phyloP scores from a whole-genome alignment of 2,329 filamentous ascomycete genomes.

The Rhytidhysteron rufulum region DNA sequence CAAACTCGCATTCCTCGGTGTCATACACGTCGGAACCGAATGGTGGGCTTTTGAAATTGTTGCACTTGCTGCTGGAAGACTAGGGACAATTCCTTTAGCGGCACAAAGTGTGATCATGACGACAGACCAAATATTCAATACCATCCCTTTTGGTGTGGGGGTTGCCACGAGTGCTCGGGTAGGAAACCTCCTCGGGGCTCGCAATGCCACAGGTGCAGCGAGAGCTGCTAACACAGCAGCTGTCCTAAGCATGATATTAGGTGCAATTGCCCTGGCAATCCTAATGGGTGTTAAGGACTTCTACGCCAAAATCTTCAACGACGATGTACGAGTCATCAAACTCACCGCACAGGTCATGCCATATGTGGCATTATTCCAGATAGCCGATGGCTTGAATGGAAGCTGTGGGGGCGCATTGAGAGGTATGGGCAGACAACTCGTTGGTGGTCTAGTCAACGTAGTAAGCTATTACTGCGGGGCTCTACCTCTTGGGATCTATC shows the following conservation, averaged over 20 bases:
- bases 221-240: conserved; percentile 73
- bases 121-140: conserved; percentile 77
- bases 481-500: conserved; percentile 74
- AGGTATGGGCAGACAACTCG: conserved; percentile 82
- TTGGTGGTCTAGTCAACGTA: conserved; percentile 78
- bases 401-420: conserved; percentile 76
- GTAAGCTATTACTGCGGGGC: conserved; percentile 81
- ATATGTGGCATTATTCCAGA: conserved; percentile 84
- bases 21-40: conserved; percentile 82
- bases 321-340: conserved; percentile 66
- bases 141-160: conserved; percentile 81
- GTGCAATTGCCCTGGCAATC: conserved; percentile 61
- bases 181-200: conserved; percentile 74
- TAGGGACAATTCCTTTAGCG: conserved; percentile 74
- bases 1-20: conserved; percentile 68
- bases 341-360: conserved; percentile 78
- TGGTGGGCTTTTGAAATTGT: conserved; percentile 97
- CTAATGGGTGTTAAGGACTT: conserved; percentile 68
- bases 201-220: conserved; percentile 61
- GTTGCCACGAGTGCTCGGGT: conserved; percentile 75
- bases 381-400: conserved; percentile 82
- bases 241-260: conserved; percentile 66
- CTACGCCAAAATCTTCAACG: conserved; percentile 77
- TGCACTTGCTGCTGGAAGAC: conserved; percentile 72
- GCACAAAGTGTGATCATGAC: conserved; percentile 91